These are phyloP conservation scores for Ceratocystis destructans DNA, from an alignment of 2,329 filamentous ascomycete species.

Conservation along the genomic window DNA sequence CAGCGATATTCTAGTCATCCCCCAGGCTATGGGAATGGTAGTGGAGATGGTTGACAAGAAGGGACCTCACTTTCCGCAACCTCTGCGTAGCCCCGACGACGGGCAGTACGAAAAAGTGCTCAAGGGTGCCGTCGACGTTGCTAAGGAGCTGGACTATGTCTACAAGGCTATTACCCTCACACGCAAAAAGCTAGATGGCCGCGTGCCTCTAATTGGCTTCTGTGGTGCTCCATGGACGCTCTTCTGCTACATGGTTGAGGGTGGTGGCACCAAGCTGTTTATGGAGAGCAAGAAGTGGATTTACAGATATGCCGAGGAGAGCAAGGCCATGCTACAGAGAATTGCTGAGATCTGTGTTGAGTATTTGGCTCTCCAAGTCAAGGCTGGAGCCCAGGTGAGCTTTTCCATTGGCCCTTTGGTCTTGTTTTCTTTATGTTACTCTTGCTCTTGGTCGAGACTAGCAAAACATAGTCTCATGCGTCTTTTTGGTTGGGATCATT, in stretches of 20 bases:
- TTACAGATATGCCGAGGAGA: conserved; percentile 71
- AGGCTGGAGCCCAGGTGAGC: conserved; percentile 73
- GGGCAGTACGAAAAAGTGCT: conserved; percentile 70
- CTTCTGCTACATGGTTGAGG: conserved; percentile 98
- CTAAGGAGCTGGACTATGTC: conserved; percentile 76
- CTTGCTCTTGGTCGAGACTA: neutral
- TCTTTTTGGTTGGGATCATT: no score
- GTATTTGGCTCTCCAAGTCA: conserved; percentile 81
- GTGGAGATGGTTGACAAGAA: conserved; percentile 98
- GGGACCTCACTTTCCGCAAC: conserved; percentile 84
- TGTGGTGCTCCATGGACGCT: conserved; percentile 95
- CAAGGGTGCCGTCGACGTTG: conserved; percentile 66
- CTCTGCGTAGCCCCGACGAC: conserved; percentile 65
- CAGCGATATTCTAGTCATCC: conserved; percentile 94
- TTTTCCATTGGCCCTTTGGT: neutral
- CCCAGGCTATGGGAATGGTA: conserved; percentile 95
- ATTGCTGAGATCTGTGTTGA: conserved; percentile 92
- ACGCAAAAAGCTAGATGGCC: conserved; percentile 69
- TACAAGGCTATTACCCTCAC: conserved; percentile 92
- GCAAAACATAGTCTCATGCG: neutral
- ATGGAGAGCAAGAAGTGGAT: conserved; percentile 93
- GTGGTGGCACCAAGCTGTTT: conserved; percentile 90
- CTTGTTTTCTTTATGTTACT: neutral
- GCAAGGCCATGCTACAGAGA: conserved; percentile 72
- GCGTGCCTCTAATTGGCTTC: conserved; percentile 90